Base-by-base conservation (phyloP, 2,329 filamentous ascomycete genomes). In the Sporothrix pseudoabietina region DNA sequence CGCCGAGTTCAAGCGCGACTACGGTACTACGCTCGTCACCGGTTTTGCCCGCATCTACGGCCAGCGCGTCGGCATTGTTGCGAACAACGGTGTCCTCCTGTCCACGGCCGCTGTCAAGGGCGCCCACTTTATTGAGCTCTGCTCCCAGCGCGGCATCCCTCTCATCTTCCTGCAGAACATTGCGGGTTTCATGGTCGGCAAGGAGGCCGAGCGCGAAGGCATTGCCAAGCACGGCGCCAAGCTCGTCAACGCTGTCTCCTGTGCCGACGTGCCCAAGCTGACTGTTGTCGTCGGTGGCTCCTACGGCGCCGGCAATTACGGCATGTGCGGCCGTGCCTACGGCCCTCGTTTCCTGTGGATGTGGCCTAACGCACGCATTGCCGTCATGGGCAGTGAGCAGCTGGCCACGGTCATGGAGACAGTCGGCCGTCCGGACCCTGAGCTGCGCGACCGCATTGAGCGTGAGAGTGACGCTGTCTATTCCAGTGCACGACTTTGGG, bases 171-270 rank as follows among this genome's bases (percentile, higher is more conserved):
- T 99, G 26, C 96, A 99, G 81, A 98, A 99, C 82, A 98, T 99
- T 80, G 91, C 91, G 6, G 96, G 96, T 59, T 99, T 99, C 87
- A 99, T 99, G 96, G 96, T 99, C 44, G 96, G 96, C 59, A 88
- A 90, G 22, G 93, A 96, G 78, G 94, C 95, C 0, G 96, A 99
- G 83, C 91, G 92, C 72, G 95, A 95, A 71, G 96, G 96, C 14
- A 98, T 99, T 78, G 96, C 96, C 72, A 98, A 98, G 86, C 97
- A 98, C 79, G 96, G 96, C 55, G 96, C 96, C 6, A 98, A 99
- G 84, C 89, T 99, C 22, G 96, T 98, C 39, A 97, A 94, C 2
- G 96, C 95, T 8, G 96, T 98, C 12, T 93, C 94, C 9, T 98
- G 94, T 80, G 94, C 95, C 4, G 90, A 96, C 77, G 95, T 98